These are phyloP conservation scores for Ambispora gerdemannii DNA, from an alignment of 192 early-diverging fungal species.

Conservation along the genomic window DNA sequence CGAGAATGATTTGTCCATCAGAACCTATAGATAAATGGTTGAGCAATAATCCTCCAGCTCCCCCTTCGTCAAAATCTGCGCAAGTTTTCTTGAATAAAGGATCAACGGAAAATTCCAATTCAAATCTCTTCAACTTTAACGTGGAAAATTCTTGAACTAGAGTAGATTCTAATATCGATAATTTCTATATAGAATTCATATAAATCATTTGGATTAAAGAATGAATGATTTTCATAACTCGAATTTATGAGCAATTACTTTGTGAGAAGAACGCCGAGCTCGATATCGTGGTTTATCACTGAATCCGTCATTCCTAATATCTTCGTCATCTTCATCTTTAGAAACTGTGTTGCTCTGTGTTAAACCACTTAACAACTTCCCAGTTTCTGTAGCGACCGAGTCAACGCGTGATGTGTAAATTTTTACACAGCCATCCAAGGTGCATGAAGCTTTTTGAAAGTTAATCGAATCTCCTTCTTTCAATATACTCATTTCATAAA, in stretches of 20 bases:
- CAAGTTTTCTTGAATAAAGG: conserved; percentile 98
- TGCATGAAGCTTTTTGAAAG: conserved; percentile 98
- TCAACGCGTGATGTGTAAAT: conserved; percentile 98
- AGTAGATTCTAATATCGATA: conserved; percentile 59
- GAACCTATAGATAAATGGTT: conserved; percentile 80
- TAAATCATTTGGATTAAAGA: too few species aligned
- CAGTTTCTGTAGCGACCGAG: conserved; percentile 90
- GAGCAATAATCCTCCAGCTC: conserved; percentile 85
- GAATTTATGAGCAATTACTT: conserved; percentile 7
- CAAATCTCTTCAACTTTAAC: conserved; percentile 85
- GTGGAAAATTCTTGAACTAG: conserved; percentile 76
- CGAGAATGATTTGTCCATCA: conserved; percentile 91
- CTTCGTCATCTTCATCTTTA: conserved; percentile 35
- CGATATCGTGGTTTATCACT: conserved; percentile 38
- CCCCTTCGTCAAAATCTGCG: conserved; percentile 97
- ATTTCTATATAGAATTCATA: conserved; percentile 29
- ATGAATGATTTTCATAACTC: conserved; percentile 30
- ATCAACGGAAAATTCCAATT: conserved; percentile 92
- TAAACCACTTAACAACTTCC: conserved; percentile 82
- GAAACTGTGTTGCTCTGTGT: conserved; percentile 48
- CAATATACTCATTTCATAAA: conserved; percentile 91
- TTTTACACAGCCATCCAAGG: conserved; percentile 94
- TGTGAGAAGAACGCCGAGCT: conserved; percentile 33
- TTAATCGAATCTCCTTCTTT: conserved; percentile 95
- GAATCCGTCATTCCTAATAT: conserved; percentile 50